Evolutionary conservation across 345 rosid genomes (phyloP).

Genomic region (Odontarrhena argentea): DNA sequence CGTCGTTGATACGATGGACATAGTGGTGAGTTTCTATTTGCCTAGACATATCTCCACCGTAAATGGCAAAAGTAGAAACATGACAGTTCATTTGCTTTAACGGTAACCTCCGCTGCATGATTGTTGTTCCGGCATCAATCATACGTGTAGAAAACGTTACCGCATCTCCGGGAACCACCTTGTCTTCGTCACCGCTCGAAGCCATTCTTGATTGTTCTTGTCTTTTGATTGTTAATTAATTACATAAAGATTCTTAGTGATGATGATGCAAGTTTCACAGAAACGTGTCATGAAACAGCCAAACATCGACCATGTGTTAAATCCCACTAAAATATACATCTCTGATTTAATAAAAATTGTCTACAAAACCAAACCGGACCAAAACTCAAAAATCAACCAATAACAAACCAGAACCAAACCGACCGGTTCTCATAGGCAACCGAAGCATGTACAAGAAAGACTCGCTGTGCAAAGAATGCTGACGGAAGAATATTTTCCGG

Average conservation of each 20-base stretch:
- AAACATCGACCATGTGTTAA: conserved; percentile 33
- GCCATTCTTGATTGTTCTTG: conserved; percentile 24
- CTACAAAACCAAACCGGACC: conserved; percentile 24
- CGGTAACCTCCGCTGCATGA: conserved; percentile 67
- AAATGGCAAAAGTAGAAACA: conserved; percentile 66
- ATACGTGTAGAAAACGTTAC: conserved; percentile 51
- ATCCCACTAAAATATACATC: conserved; percentile 37
- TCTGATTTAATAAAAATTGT: conserved; percentile 32
- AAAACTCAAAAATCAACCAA: conserved; percentile 16
- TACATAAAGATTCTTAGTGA: background rate
- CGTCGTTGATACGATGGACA: conserved; percentile 58
- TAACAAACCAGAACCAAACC: conserved; percentile 28
- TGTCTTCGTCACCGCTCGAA: conserved; percentile 25
- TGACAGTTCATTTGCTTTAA: conserved; percentile 65
- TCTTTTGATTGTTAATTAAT: background rate
- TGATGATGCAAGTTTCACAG: conserved; percentile 1
- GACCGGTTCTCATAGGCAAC: conserved; percentile 12
- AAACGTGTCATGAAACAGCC: conserved; percentile 34
- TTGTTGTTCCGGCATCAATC: conserved; percentile 54
- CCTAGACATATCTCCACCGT: conserved; percentile 70
- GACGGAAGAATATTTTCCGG: conserved; percentile 22
- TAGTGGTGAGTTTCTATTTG: conserved; percentile 81
- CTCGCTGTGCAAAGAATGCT: conserved; percentile 44
- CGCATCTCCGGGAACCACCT: conserved; percentile 51
- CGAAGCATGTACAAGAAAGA: conserved; percentile 34